phyloP scores from a whole-genome alignment of 768 basidiomycete genomes.

The Suillus plorans region DNA sequence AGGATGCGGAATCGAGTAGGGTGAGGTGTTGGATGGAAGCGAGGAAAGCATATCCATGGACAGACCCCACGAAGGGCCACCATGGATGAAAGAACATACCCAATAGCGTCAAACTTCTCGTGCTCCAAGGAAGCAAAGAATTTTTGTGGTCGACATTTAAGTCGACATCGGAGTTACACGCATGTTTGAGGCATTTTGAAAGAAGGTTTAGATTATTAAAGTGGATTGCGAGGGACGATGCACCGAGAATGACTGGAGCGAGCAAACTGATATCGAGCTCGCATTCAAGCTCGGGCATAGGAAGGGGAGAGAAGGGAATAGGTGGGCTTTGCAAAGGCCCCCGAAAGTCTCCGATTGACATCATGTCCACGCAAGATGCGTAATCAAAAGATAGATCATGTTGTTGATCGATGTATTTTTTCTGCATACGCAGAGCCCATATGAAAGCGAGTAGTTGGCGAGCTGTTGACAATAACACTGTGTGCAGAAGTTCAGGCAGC shows the following conservation, averaged over 20 bases:
- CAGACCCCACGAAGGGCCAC: conserved; percentile 32
- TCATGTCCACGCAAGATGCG: conserved; percentile 26
- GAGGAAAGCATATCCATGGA: conserved; percentile 34
- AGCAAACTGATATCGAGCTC: conserved; percentile 22
- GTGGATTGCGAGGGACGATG: conserved; percentile 29
- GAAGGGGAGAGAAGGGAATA: conserved; percentile 1
- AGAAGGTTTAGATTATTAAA: conserved; percentile 33
- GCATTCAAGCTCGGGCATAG: background rate
- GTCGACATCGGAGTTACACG: background rate
- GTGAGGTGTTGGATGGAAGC: conserved; percentile 38
- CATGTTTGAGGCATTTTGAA: conserved; percentile 27
- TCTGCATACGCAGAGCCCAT: conserved; percentile 30
- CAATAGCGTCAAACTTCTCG: conserved; percentile 28
- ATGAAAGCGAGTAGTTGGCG: conserved; percentile 23
- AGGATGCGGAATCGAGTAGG: conserved; percentile 15
- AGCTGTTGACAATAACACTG: background rate
- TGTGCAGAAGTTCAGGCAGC: conserved; percentile 35
- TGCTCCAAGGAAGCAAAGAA: conserved; percentile 23
- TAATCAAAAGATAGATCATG: conserved; percentile 35
- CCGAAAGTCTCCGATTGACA: conserved; percentile 31
- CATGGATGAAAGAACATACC: conserved; percentile 28
- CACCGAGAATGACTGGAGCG: conserved; percentile 4
- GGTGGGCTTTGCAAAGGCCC: conserved; percentile 19
- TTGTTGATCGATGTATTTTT: conserved; percentile 4
- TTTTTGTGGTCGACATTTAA: conserved; percentile 8